Base-by-base conservation (phyloP, 371 early-diverging fungal species). In the Rhizopus arrhizus region DNA sequence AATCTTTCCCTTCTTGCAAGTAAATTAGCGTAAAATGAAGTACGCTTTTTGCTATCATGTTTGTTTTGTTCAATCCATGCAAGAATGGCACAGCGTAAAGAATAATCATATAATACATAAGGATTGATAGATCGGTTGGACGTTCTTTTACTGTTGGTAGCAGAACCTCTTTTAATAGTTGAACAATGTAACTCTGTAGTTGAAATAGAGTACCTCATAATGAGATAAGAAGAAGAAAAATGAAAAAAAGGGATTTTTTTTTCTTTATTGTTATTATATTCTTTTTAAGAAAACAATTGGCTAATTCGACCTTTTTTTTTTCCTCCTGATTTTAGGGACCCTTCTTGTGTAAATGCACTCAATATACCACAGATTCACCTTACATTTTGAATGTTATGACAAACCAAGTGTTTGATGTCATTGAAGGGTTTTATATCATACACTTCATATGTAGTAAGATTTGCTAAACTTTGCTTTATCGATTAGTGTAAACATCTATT, bases 1-100 rank as follows among this genome's bases (percentile, higher is more conserved):
- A 80, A 58, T 60, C 73, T 77, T 55, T 75, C 76, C 2, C 68
- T 62, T 45, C 72, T 75, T 34, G 34, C 47, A 59, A 16, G 69
- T 65, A 36, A 75, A 58, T 9, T 66, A 64, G 49, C 68, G 1
- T 57, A 36, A 46, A 41, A 22, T 10, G 62, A 61, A 5, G 13
- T n/a, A 12, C 48, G 56, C 3, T 50, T 28, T 29, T 66, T 61
- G 31, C 49, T 33, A 9, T 55, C 35, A 22, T 35, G 59, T 32
- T 46, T 66, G 10, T 55, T 38, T 22, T 71, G 64, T 41, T 71
- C 71, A 22, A 71, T 54, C 43, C 64, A 61, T 12, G 70, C 73
- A 29, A 63, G 47, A 36, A 73, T 61, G 32, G 73, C 73, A 48
- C 73, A 69, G 32, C 73, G 70, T 38, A 73, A 52, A 31, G 61